Conservation (phyloP, 352 stramenopile species). For the Blastocystis sp. region DNA sequence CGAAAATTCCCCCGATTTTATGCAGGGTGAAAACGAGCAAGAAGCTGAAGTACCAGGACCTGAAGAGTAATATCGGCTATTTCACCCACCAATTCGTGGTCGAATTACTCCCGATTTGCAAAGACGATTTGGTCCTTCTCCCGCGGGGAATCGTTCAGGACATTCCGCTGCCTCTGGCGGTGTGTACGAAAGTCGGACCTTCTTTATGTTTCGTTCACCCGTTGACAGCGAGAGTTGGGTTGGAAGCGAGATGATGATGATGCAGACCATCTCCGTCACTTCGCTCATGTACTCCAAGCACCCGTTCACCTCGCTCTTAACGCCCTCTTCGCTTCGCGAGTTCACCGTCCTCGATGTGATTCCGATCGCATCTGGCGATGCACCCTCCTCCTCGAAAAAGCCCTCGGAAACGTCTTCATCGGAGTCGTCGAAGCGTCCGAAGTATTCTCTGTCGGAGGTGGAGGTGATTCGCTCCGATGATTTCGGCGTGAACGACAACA, state of each 20-base stretch:
- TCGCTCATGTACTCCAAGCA: slow-evolving; percentile 81
- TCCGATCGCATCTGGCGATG: background rate
- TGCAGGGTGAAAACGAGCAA: slow-evolving; percentile 66
- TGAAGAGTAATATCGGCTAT: slow-evolving; percentile 95
- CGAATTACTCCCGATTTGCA: slow-evolving; percentile 93
- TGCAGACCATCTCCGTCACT: background rate
- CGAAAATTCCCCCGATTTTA: slow-evolving; percentile 64
- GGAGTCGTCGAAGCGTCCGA: no score
- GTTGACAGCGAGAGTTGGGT: slow-evolving; percentile 85
- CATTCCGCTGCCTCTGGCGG: slow-evolving; percentile 77
- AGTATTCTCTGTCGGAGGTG: slow-evolving; percentile 64
- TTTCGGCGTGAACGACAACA: slow-evolving; percentile 84
- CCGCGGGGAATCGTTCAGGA: slow-evolving; percentile 77
- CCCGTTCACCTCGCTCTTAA: slow-evolving; percentile 82
- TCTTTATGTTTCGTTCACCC: slow-evolving; percentile 92
- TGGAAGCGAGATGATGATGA: no score
- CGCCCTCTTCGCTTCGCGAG: slow-evolving; percentile 69
- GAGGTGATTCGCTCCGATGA: slow-evolving; percentile 72
- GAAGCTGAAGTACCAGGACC: slow-evolving; percentile 89
- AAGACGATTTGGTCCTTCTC: slow-evolving; percentile 79
- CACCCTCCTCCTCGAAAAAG: background rate
- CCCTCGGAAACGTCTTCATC: background rate
- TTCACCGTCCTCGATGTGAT: slow-evolving; percentile 76
- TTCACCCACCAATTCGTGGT: slow-evolving; percentile 97
- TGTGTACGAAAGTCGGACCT: slow-evolving; percentile 81